Evolutionary conservation across 2,329 filamentous ascomycete genomes (phyloP).

Genomic region (Diplocarpon rosae): DNA sequence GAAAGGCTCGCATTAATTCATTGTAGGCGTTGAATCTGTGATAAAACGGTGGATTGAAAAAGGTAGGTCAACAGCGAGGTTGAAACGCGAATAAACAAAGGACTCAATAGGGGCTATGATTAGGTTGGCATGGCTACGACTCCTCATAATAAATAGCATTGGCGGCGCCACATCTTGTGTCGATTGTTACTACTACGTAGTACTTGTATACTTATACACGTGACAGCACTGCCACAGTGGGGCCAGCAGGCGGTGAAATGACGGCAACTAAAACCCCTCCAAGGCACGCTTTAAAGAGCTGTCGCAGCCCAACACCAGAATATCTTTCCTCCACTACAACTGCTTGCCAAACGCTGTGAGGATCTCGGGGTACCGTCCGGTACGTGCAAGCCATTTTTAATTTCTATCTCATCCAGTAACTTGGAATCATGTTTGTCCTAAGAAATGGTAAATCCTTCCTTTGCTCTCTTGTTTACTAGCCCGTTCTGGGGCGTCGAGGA

Average conservation of each 20-base stretch:
- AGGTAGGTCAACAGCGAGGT: too few species aligned
- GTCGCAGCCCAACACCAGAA: not conserved
- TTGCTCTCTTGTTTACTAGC: slow-evolving; percentile 7
- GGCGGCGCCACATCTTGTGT: too few species aligned
- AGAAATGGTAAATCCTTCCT: slow-evolving; percentile 30
- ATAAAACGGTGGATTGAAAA: too few species aligned
- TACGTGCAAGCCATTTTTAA: not conserved
- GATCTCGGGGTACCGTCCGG: slow-evolving; percentile 1
- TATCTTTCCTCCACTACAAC: not conserved
- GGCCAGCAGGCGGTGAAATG: not conserved
- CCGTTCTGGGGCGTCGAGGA: not conserved
- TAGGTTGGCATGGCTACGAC: too few species aligned
- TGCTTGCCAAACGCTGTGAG: not conserved
- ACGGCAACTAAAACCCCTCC: not conserved
- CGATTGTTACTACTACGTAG: too few species aligned
- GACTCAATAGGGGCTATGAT: too few species aligned
- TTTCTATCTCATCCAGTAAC: not conserved
- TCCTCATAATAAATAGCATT: too few species aligned
- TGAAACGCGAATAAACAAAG: too few species aligned
- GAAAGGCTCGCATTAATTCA: too few species aligned
- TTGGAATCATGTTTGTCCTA: slow-evolving; percentile 32
- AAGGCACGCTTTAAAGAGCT: slow-evolving; percentile 6
- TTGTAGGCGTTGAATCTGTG: too few species aligned
- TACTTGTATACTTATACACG: not conserved
- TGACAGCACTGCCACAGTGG: slow-evolving; percentile 3